Conservation (phyloP, 768 basidiomycete genomes). For the Pulveroboletus frians region DNA sequence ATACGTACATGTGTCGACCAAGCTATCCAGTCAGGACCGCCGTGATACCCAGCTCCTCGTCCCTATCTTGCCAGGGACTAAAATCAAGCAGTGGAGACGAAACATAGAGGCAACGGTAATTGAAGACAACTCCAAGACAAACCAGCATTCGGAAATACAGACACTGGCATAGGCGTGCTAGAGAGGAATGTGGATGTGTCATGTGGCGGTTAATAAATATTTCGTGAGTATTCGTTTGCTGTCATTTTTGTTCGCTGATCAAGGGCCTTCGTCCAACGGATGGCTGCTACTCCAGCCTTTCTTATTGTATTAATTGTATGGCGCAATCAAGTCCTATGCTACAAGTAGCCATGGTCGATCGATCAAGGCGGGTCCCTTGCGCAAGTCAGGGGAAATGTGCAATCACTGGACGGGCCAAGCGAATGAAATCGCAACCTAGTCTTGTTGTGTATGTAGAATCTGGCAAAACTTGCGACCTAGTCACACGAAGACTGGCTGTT, state of each 20-base stretch:
- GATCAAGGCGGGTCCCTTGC: neutral
- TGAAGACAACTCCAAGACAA: neutral
- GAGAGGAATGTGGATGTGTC: neutral
- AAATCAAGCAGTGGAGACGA: slow-evolving; percentile 24
- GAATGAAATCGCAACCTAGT: neutral
- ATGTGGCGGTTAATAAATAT: neutral
- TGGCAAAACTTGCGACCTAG: too few relatives aligned
- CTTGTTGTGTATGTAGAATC: too few relatives aligned
- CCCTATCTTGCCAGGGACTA: slow-evolving; percentile 22
- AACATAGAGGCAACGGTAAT: slow-evolving; percentile 7
- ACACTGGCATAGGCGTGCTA: neutral
- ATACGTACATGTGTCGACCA: slow-evolving; percentile 26
- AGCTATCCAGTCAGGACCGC: slow-evolving; percentile 19
- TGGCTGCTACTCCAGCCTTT: neutral
- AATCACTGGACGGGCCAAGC: neutral
- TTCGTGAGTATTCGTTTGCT: neutral
- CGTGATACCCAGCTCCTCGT: slow-evolving; percentile 25
- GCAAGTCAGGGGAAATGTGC: neutral
- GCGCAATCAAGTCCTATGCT: neutral
- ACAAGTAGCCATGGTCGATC: neutral
- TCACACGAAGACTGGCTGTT: too few relatives aligned
- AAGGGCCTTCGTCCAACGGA: too few relatives aligned
- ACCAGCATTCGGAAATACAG: neutral
- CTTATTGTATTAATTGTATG: neutral
- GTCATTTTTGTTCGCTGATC: too few relatives aligned